Percentiles rank a stretch among this genome's conserved stretches.
Evolutionary conservation across 2,329 filamentous ascomycete species (phyloP).

Genomic region (Pleomassaria siparia): DNA sequence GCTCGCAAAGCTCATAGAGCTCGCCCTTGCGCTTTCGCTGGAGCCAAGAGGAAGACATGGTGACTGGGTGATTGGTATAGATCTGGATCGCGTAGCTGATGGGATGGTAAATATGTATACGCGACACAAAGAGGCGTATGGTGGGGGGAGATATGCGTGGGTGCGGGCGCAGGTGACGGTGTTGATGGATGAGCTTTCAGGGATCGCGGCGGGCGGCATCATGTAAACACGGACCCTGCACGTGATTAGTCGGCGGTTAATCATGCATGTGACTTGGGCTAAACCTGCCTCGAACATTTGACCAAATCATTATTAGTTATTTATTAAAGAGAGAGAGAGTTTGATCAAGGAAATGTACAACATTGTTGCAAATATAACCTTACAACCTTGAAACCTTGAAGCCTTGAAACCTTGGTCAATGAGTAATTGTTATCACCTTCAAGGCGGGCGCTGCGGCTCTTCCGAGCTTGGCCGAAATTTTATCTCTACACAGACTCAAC

Average conservation of each 20-base stretch:
- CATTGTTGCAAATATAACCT: too few relatives aligned
- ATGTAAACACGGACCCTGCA: slow-evolving; percentile 9
- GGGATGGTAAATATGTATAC: slow-evolving; percentile 46
- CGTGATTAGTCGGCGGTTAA: slow-evolving; percentile 6
- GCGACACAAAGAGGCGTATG: slow-evolving; percentile 10
- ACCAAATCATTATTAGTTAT: too few relatives aligned
- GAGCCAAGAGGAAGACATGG: slow-evolving; percentile 72
- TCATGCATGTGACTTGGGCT: background rate
- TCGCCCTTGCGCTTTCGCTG: slow-evolving; percentile 81
- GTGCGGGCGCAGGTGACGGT: too few relatives aligned
- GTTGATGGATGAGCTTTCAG: slow-evolving; percentile 20
- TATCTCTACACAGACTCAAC: background rate
- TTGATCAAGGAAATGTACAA: too few relatives aligned
- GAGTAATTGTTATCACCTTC: too few relatives aligned
- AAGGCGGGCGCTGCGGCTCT: slow-evolving; percentile 10
- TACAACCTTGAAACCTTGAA: too few relatives aligned
- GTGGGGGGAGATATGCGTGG: slow-evolving; percentile 18
- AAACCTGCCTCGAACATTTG: slow-evolving; percentile 2
- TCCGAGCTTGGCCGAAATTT: slow-evolving; percentile 33
- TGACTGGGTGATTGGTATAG: slow-evolving; percentile 45
- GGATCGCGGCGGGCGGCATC: slow-evolving; percentile 11
- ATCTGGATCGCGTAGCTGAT: slow-evolving; percentile 49
- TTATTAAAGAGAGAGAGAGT: too few relatives aligned
- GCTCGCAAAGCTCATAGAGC: slow-evolving; percentile 71
- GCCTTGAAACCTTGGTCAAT: too few relatives aligned